Percentiles rank a stretch among this genome's conserved stretches.
These are phyloP conservation scores for Cardiospermum halicacabum DNA, from an alignment of 345 rosid genomes.

Conservation along the genomic window DNA sequence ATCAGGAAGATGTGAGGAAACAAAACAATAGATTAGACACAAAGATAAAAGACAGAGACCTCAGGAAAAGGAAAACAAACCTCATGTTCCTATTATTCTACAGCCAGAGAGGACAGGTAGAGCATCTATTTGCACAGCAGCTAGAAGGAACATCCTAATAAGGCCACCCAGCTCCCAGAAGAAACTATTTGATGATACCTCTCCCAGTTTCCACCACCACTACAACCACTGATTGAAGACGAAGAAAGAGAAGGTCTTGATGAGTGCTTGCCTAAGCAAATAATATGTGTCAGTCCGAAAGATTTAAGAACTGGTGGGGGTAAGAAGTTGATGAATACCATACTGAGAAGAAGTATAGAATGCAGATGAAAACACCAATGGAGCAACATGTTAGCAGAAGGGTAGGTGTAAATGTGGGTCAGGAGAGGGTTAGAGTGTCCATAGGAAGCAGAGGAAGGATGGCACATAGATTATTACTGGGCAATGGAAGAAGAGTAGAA, in stretches of 20 bases:
- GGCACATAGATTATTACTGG: conserved; percentile 51
- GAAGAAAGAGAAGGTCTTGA: conserved; percentile 35
- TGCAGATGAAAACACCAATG: conserved; percentile 45
- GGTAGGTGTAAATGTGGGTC: conserved; percentile 77
- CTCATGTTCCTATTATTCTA: conserved; percentile 51
- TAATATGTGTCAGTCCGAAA: conserved; percentile 52
- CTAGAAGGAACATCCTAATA: conserved; percentile 30
- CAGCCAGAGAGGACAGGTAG: conserved; percentile 63
- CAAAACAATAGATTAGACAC: conserved; percentile 53
- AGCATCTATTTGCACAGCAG: conserved; percentile 56
- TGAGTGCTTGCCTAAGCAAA: conserved; percentile 42
- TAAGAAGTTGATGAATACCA: conserved; percentile 51
- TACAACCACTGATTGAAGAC: conserved; percentile 20
- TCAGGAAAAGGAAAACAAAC: conserved; percentile 92
- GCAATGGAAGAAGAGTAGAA: conserved; percentile 54
- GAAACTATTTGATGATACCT: conserved; percentile 75
- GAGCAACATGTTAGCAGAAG: conserved; percentile 57
- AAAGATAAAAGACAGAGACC: conserved; percentile 79
- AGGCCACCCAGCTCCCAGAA: conserved; percentile 59
- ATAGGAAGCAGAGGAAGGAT: conserved; percentile 81
- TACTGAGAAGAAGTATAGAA: conserved; percentile 71
- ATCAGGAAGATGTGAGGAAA: conserved; percentile 87
- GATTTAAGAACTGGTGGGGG: conserved; percentile 34
- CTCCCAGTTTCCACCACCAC: conserved; percentile 28
- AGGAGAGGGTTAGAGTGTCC: conserved; percentile 78